These are phyloP conservation scores for Scedosporium dehoogii DNA, from an alignment of 2,329 filamentous ascomycete genomes.

Conservation along the genomic window DNA sequence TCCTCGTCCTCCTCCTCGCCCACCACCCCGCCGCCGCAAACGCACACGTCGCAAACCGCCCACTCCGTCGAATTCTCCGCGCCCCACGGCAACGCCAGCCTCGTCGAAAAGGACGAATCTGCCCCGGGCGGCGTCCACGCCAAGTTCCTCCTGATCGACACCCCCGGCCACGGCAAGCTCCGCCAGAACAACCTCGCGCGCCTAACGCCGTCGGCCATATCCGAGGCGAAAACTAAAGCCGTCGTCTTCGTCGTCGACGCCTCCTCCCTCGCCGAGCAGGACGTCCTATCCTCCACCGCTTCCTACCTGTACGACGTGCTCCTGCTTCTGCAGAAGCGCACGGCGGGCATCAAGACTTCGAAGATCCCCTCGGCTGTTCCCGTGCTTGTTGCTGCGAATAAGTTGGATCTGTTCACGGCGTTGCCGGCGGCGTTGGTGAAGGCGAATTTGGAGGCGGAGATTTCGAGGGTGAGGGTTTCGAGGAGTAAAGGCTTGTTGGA, in stretches of 20 bases:
- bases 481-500: constrained; percentile 74
- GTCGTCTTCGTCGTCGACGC: constrained; percentile 88
- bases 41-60: constrained; percentile 45
- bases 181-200: constrained; percentile 56
- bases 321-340: constrained; percentile 68
- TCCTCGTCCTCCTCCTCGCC: constrained; percentile 33
- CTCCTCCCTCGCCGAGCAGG: constrained; percentile 48
- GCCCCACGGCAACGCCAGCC: constrained; percentile 30
- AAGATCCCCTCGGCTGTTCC: constrained; percentile 53
- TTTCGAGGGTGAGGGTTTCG: constrained; percentile 66
- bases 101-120: constrained; percentile 37
- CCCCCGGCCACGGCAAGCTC: constrained; percentile 91
- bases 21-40: constrained; percentile 30
- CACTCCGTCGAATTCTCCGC: constrained; percentile 46
- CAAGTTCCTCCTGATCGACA: constrained; percentile 73
- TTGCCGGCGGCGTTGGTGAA: constrained; percentile 70
- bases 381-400: constrained; percentile 84
- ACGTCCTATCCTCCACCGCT: constrained; percentile 61
- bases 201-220: constrained; percentile 25
- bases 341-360: constrained; percentile 31
- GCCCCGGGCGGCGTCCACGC: constrained; percentile 48
- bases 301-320: constrained; percentile 84
- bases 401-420: constrained; percentile 90
- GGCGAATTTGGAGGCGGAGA: constrained; percentile 66
- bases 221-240: constrained; percentile 47